Percentiles rank a stretch among this genome's conserved stretches.
phyloP scores from a whole-genome alignment of 2,329 filamentous ascomycete genomes.

The Aureobasidium sp. region DNA sequence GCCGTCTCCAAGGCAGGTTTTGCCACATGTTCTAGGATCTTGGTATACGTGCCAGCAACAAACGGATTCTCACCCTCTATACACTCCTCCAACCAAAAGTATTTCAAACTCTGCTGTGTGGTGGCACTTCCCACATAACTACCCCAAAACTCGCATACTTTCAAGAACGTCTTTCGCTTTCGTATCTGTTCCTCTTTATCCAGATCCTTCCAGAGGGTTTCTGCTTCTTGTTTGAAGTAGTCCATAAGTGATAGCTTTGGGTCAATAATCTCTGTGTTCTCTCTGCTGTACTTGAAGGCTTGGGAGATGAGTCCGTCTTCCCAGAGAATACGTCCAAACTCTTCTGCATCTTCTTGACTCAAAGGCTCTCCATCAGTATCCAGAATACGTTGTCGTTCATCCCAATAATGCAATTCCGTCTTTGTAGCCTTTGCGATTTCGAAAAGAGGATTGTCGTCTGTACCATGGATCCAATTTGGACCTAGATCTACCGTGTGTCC shows the following conservation, averaged over 20 bases:
- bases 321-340: constrained; percentile 54
- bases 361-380: constrained; percentile 51
- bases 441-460: constrained; percentile 61
- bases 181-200: constrained; percentile 33
- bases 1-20: constrained; percentile 51
- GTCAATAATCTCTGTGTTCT: constrained; percentile 47
- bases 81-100: constrained; percentile 72
- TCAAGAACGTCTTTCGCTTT: constrained; percentile 44
- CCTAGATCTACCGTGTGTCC: constrained; percentile 56
- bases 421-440: constrained; percentile 57
- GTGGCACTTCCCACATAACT: constrained; percentile 62
- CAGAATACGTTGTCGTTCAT: constrained; percentile 50
- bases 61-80: constrained; percentile 64
- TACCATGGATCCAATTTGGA: constrained; percentile 78
- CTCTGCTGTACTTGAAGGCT: constrained; percentile 61
- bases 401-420: constrained; percentile 48
- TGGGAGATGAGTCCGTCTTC: constrained; percentile 50
- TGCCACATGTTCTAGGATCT: constrained; percentile 54
- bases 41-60: constrained; percentile 54
- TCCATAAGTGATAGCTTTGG: constrained; percentile 48
- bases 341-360: constrained; percentile 31
- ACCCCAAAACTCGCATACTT: constrained; percentile 61
- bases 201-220: constrained; percentile 33
- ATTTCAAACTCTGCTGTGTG: constrained; percentile 61
- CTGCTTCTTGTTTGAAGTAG: constrained; percentile 47